Evolutionary conservation across 208 protist genomes (phyloP), one percentile per base, ranked within the genome.

Genomic region (Phytomonas sp.): DNA sequence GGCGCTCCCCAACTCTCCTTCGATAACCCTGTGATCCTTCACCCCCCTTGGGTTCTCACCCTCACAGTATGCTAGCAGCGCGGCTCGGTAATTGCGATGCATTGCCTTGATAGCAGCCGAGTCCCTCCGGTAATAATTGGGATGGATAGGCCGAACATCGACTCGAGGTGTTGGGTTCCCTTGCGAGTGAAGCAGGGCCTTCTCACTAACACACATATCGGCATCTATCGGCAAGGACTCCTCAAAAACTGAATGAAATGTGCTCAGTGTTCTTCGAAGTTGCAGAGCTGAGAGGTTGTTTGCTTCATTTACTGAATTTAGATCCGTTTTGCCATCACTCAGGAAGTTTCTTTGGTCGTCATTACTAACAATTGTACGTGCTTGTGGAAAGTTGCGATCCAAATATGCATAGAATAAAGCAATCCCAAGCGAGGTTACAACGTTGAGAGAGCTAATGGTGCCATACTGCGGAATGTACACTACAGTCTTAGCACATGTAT

Each of bases 381-480:
- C 68, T 8, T 32, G 13, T 26, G 91, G 91, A 60, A 66, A 90
- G 43, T 79, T 61, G 4, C 20, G 36, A 60, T 96, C 91, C 15
- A 96, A 40, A 56, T 79, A 81, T 43, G 80, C 82, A 76, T 93
- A 93, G 68, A 96, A 96, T 4, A 95, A 73, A 0, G 81, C 84
- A 61, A 96, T 91, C 9, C 89, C 92, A n/a, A 93, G 72, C 0
- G 87, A 90, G 11, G 89, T 91, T 46, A 95, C 92, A 0, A 94
- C 89, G 67, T 96, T 96, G 37, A 96, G 78, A 4, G 92, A 96
- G 72, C 88, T 94, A 43, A 91, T 96, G 15, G 89, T 94, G 71
- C 92, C 92, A 71, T 92, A 94, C 75, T 96, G 92, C 20, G 92
- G 92, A 33, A 96, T 69, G 69, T 94, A 96, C 13, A 96, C 36